phyloP scores from a whole-genome alignment of 371 early-diverging fungal species.

The Mortierella sp. region DNA sequence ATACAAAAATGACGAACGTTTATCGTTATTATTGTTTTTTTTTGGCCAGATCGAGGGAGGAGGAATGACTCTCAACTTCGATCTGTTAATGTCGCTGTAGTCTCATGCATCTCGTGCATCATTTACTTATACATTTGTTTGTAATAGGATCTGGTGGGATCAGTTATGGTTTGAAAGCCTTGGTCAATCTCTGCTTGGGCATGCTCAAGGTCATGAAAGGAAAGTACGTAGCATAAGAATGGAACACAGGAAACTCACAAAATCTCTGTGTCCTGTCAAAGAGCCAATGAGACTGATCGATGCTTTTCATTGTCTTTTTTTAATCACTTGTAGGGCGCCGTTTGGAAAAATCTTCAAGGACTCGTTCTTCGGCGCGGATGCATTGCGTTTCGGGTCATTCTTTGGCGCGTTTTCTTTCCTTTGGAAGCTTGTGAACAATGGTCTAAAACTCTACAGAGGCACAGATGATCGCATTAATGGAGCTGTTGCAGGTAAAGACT shows the following conservation, averaged over 20 bases:
- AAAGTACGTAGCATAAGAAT: constrained; percentile 31
- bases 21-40: background rate
- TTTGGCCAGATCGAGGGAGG: no score
- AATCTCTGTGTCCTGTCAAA: background rate
- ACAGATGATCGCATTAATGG: constrained; percentile 76
- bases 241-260: background rate
- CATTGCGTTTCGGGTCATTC: constrained; percentile 77
- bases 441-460: constrained; percentile 65
- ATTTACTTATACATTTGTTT: no score
- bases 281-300: background rate
- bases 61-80: background rate
- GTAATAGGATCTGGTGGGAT: constrained; percentile 40
- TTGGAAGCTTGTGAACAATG: constrained; percentile 82
- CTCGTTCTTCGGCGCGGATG: constrained; percentile 65
- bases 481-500: constrained; percentile 57
- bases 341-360: constrained; percentile 58
- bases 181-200: constrained; percentile 50
- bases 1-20: background rate
- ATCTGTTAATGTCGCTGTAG: no score
- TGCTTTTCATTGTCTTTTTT: background rate
- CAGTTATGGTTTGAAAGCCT: constrained; percentile 47
- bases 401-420: constrained; percentile 80
- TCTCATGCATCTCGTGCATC: no score
- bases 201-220: constrained; percentile 51
- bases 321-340: constrained; percentile 52